Percentiles rank a stretch among this genome's conserved stretches.
Evolutionary conservation across 2,329 filamentous ascomycete species (phyloP).

Genomic region (Calycina herbarum): DNA sequence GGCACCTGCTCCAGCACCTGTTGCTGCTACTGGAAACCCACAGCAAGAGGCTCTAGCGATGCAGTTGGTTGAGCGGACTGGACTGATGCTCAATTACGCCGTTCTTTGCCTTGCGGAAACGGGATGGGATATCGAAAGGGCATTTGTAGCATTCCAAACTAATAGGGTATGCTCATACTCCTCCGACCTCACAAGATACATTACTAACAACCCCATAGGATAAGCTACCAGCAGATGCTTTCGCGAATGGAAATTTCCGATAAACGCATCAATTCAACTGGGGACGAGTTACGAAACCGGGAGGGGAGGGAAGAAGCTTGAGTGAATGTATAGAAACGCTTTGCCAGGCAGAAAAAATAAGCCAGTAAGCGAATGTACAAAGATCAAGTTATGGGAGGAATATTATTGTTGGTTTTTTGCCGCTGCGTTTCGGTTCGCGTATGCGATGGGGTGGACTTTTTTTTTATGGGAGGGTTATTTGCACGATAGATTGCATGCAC

Average conservation of each 20-base stretch:
- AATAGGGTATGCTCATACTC: constrained; percentile 59
- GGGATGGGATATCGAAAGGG: constrained; percentile 76
- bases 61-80: constrained; percentile 74
- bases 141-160: constrained; percentile 71
- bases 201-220: constrained; percentile 15
- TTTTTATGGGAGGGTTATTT: no score
- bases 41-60: constrained; percentile 68
- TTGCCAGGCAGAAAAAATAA: no score
- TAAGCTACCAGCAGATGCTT: constrained; percentile 18
- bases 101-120: constrained; percentile 78
- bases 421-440: no score
- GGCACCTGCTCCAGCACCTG: constrained; percentile 8
- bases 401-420: no score
- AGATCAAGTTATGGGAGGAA: no score
- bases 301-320: not conserved
- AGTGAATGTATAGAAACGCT: not conserved
- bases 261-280: not conserved
- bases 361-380: no score
- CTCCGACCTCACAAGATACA: not conserved
- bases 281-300: not conserved
- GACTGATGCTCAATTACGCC: constrained; percentile 77
- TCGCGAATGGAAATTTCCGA: not conserved
- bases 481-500: no score
- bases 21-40: constrained; percentile 34
- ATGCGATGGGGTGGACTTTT: no score